Base-by-base conservation (phyloP, 257 asterid genomes). In the Solanum peruvianum region DNA sequence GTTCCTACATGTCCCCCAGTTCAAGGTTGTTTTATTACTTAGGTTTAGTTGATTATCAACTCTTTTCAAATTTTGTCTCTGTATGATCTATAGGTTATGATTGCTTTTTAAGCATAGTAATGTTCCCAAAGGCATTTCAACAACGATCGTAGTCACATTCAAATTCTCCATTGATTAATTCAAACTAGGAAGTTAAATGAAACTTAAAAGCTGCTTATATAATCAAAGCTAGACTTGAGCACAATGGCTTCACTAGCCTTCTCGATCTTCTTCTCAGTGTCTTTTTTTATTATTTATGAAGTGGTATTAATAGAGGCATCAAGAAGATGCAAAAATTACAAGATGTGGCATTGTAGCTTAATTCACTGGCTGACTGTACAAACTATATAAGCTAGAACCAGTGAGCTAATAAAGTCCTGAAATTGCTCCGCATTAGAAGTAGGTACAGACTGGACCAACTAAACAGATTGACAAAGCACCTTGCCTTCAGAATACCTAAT, bases 21-120 rank as follows among this genome's bases (percentile, higher is more conserved):
- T 64, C 89, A 91, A 88, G 98, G 99, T 95, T 91, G 83, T 94
- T 91, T 83, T 20, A 42, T 37, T 60, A 70, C 37, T 27, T 45
- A 25, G 66, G n/a, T 80, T 80, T 29, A 29, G 27, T 80, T 47
- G 67, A 47, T 80, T 80, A 80, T 29, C 67, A 80, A 27, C 67
- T 9, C 37, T 47, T 80, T 27, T 16, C 11, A 47, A 27, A 78
- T 23, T 75, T 21, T 44, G 25, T n/a, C 64, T 78, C 9, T 44
- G 84, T 44, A 78, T 21, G 84, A 78, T 78, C 64, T 45, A 27
- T 78, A 45, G 66, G 84, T 27, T 47, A 29, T 47, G 44, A 80
- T 80, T 47, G 85, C 62, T 10, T 47, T 47, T 47, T 47, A 42
- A 80, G 85, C 66, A 78, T 27, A 80, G 44, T 47, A 47, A 47